phyloP scores from a whole-genome alignment of 163 green algal species.

The Volvox carteri region DNA sequence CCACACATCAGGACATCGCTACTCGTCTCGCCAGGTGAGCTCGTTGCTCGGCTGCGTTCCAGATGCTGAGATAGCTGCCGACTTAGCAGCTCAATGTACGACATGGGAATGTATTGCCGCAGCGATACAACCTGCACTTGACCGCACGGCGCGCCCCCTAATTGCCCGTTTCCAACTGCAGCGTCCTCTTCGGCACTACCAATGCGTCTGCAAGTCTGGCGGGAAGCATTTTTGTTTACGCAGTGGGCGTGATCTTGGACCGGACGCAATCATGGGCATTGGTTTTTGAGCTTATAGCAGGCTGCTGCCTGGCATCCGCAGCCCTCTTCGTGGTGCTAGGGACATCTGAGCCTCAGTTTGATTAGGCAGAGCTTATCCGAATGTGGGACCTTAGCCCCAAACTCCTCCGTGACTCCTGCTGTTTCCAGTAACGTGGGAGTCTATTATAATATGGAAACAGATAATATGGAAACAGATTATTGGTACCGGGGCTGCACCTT shows the following conservation, averaged over 20 bases:
- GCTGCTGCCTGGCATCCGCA: conserved; percentile 46
- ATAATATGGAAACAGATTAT: too few relatives aligned
- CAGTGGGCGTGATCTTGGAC: conserved; percentile 59
- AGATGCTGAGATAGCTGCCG: neutral
- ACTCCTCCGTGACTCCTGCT: too few relatives aligned
- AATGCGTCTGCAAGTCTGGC: conserved; percentile 56
- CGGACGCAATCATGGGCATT: conserved; percentile 47
- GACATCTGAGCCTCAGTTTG: conserved; percentile 46
- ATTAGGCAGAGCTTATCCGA: neutral
- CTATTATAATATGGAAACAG: too few relatives aligned
- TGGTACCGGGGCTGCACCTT: too few relatives aligned
- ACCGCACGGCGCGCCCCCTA: too few relatives aligned
- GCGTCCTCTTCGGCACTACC: conserved; percentile 61
- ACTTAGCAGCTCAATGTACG: neutral
- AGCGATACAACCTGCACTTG: too few relatives aligned
- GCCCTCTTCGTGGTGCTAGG: neutral
- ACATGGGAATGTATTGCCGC: too few relatives aligned
- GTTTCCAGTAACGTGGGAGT: too few relatives aligned
- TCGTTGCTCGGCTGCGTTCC: neutral
- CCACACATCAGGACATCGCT: conserved; percentile 61
- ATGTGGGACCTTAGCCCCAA: too few relatives aligned
- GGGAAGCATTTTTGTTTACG: conserved; percentile 57
- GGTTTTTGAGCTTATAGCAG: conserved; percentile 57
- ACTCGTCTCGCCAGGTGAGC: conserved; percentile 48
- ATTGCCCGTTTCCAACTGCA: neutral